phyloP scores from a whole-genome alignment of 305 asterid genomes.

The Fraxinus latifolia region DNA sequence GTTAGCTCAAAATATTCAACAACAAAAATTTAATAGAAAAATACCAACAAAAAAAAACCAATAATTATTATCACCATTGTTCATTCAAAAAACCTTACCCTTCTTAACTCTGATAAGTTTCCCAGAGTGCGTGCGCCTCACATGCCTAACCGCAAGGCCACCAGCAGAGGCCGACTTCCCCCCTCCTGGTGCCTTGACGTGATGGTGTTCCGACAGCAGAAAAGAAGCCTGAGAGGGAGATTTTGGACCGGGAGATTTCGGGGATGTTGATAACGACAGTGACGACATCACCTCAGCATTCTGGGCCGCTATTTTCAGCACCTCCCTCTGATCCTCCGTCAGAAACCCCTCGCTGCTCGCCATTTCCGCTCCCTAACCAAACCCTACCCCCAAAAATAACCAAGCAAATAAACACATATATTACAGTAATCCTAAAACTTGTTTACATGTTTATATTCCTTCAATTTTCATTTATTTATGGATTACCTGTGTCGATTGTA shows the following conservation, averaged over 20 bases:
- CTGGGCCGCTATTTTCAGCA: conserved; percentile 69
- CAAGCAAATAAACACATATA: background rate
- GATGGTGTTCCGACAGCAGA: conserved; percentile 54
- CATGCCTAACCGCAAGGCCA: conserved; percentile 68
- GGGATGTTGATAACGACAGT: conserved; percentile 51
- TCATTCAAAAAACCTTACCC: conserved; percentile 39
- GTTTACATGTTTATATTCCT: background rate
- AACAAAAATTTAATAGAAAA: background rate
- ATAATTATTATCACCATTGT: background rate
- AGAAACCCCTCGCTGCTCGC: conserved; percentile 80
- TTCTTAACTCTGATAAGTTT: conserved; percentile 71
- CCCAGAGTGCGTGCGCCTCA: conserved; percentile 83
- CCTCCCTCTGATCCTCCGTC: conserved; percentile 91
- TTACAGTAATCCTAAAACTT: background rate
- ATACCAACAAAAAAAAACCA: background rate
- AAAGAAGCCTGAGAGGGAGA: conserved; percentile 44
- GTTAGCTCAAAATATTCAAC: background rate
- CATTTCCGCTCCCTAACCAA: conserved; percentile 50
- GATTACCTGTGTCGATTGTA: conserved; percentile 33
- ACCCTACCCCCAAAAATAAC: conserved; percentile 39
- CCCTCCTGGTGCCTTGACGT: conserved; percentile 68
- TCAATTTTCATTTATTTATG: background rate
- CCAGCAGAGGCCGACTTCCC: conserved; percentile 59
- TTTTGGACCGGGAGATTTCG: conserved; percentile 51
- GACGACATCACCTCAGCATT: conserved; percentile 74